These are phyloP conservation scores for Pseudogymnoascus sp. DNA, from an alignment of 2,329 filamentous ascomycete genomes.

Conservation along the genomic window DNA sequence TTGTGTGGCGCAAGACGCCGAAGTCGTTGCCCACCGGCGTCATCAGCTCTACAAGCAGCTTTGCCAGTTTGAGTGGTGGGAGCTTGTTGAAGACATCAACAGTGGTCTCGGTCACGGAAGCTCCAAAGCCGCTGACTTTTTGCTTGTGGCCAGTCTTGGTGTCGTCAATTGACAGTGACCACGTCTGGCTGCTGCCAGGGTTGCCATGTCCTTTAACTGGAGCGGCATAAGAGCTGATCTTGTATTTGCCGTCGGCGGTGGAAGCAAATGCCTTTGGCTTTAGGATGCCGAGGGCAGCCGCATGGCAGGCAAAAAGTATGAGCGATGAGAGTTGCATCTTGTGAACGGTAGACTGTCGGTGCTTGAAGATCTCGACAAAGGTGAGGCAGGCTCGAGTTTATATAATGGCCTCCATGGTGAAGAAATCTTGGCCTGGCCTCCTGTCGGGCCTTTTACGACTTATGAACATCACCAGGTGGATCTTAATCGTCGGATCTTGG, in stretches of 20 bases:
- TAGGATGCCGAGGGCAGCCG: too few relatives aligned
- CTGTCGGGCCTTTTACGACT: too few relatives aligned
- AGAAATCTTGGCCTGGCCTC: too few relatives aligned
- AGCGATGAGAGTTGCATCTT: too few relatives aligned
- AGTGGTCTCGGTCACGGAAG: constrained; percentile 36
- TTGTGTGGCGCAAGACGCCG: constrained; percentile 34
- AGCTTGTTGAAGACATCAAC: constrained; percentile 34
- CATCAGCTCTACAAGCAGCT: constrained; percentile 32
- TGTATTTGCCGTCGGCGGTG: constrained; percentile 21
- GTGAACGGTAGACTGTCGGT: too few relatives aligned
- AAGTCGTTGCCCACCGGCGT: constrained; percentile 34
- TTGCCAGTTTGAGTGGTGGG: constrained; percentile 22
- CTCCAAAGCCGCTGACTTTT: constrained; percentile 35
- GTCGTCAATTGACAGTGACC: constrained; percentile 35
- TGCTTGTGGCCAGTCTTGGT: constrained; percentile 34
- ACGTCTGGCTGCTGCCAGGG: constrained; percentile 28
- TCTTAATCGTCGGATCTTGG: too few relatives aligned
- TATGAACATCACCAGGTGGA: too few relatives aligned
- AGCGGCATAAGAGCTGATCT: constrained; percentile 29
- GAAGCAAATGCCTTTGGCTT: too few relatives aligned
- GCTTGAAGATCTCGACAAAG: too few relatives aligned
- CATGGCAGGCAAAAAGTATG: too few relatives aligned
- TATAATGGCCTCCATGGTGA: too few relatives aligned
- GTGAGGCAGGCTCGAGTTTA: too few relatives aligned
- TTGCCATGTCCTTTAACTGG: constrained; percentile 31